These are phyloP conservation scores for Pleodorina starrii DNA, from an alignment of 139 green algal species.

Conservation along the genomic window DNA sequence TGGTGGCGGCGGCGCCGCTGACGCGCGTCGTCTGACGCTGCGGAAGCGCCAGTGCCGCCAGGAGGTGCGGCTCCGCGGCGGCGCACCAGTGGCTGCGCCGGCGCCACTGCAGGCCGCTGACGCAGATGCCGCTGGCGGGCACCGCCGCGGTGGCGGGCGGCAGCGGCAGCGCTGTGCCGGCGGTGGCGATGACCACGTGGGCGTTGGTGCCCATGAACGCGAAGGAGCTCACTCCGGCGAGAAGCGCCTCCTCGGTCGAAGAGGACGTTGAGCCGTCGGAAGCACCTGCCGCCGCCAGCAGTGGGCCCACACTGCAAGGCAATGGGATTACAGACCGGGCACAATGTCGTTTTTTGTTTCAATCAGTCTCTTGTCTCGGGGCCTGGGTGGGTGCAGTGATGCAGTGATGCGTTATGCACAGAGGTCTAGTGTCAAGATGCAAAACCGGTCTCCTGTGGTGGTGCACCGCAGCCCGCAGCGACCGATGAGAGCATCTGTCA, in stretches of 20 bases:
- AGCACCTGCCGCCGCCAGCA: neutral
- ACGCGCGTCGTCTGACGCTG: neutral
- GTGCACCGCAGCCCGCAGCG: no score
- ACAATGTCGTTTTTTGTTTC: no score
- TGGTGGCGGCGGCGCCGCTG: neutral
- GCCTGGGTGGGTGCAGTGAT: no score
- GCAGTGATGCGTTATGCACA: no score
- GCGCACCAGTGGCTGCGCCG: slow-evolving; percentile 29
- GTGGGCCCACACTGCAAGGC: slow-evolving; percentile 2
- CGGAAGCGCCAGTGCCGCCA: slow-evolving; percentile 3
- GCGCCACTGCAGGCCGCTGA: neutral
- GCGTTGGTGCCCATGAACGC: slow-evolving; percentile 79
- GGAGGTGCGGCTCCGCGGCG: slow-evolving; percentile 13
- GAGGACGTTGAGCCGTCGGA: no score
- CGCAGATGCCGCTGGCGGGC: neutral
- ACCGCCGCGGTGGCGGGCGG: neutral
- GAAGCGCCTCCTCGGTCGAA: neutral
- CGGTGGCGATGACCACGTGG: slow-evolving; percentile 40
- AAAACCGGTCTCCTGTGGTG: no score
- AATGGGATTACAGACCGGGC: no score
- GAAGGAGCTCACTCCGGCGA: slow-evolving; percentile 64
- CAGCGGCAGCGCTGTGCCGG: neutral
- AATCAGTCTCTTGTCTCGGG: no score
- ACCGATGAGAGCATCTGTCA: no score
- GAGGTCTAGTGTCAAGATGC: no score